phyloP scores from a whole-genome alignment of 305 asterid genomes.

The Fraxinus greggii region DNA sequence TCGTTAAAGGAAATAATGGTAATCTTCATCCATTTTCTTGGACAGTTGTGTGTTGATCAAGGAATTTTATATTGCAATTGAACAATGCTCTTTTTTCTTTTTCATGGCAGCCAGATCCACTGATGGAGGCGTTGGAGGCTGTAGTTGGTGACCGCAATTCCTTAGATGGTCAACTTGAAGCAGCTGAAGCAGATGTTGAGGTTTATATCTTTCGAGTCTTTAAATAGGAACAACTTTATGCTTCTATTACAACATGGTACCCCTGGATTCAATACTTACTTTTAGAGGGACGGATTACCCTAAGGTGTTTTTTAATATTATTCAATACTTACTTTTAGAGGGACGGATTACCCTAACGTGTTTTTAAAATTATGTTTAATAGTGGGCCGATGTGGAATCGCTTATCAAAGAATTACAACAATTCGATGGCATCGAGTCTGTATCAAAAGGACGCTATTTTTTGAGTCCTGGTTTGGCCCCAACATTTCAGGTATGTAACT shows the following conservation, averaged over 20 bases:
- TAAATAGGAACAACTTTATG: slow-evolving; percentile 2
- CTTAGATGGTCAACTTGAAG: slow-evolving; percentile 64
- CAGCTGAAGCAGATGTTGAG: slow-evolving; percentile 66
- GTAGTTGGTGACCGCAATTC: slow-evolving; percentile 69
- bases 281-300: neutral
- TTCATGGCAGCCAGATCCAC: slow-evolving; percentile 83
- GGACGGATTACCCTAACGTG: neutral
- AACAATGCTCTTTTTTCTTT: slow-evolving; percentile 9
- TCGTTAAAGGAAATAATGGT: slow-evolving; percentile 88
- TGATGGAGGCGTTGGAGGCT: slow-evolving; percentile 78
- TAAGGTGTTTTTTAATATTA: neutral
- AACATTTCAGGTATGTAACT: slow-evolving; percentile 73
- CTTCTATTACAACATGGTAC: slow-evolving; percentile 6
- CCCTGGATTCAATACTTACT: neutral
- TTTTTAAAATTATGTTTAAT: slow-evolving; percentile 15
- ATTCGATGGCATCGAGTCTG: slow-evolving; percentile 73
- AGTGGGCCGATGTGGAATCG: slow-evolving; percentile 89
- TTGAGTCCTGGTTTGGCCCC: slow-evolving; percentile 97
- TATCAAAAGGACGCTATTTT: slow-evolving; percentile 77
- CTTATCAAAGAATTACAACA: slow-evolving; percentile 66
- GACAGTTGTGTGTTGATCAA: slow-evolving; percentile 10
- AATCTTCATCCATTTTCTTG: slow-evolving; percentile 24
- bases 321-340: neutral
- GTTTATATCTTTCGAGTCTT: slow-evolving; percentile 31
- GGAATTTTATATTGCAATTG: slow-evolving; percentile 8